Percentiles rank a stretch among this genome's conserved stretches.
phyloP scores from a whole-genome alignment of 1,284 basidiomycete species.

The Grifola frondosa region DNA sequence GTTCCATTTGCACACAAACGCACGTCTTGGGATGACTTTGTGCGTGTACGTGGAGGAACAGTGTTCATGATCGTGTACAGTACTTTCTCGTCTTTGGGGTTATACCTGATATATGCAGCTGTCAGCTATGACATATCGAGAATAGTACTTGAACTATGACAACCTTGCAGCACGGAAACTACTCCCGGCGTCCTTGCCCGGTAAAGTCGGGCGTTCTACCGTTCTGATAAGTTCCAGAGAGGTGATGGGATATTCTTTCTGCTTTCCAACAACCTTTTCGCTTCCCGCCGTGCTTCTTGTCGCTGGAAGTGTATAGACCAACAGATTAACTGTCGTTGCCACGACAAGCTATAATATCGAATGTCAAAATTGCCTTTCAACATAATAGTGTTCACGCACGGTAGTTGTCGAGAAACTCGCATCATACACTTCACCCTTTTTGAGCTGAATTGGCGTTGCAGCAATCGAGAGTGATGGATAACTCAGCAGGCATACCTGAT shows the following conservation, averaged over 20 bases:
- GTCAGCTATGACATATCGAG: not conserved
- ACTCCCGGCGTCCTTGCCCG: conserved; percentile 48
- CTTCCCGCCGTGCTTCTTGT: conserved; percentile 35
- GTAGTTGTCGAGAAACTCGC: conserved; percentile 58
- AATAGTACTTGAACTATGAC: no score
- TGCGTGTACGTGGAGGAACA: conserved; percentile 51
- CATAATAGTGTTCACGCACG: conserved; percentile 33
- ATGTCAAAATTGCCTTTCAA: no score
- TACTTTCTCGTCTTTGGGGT: conserved; percentile 51
- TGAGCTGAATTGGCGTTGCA: conserved; percentile 45
- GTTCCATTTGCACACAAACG: conserved; percentile 67
- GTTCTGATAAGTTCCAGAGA: conserved; percentile 48
- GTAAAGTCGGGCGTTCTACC: conserved; percentile 53
- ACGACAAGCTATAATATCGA: conserved; percentile 53
- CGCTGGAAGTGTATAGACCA: conserved; percentile 54
- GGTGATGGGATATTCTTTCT: conserved; percentile 30
- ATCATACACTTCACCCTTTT: conserved; percentile 75
- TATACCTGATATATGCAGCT: conserved; percentile 45
- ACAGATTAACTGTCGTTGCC: conserved; percentile 59
- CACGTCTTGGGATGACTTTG: conserved; percentile 56
- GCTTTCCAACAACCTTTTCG: conserved; percentile 42
- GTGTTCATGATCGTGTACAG: conserved; percentile 81
- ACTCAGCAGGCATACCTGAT: conserved; percentile 64
- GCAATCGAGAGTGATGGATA: conserved; percentile 63
- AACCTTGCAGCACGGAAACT: conserved; percentile 80